Evolutionary conservation across 257 asterid species (phyloP).

Genomic region (Schizonepeta tenuifolia): DNA sequence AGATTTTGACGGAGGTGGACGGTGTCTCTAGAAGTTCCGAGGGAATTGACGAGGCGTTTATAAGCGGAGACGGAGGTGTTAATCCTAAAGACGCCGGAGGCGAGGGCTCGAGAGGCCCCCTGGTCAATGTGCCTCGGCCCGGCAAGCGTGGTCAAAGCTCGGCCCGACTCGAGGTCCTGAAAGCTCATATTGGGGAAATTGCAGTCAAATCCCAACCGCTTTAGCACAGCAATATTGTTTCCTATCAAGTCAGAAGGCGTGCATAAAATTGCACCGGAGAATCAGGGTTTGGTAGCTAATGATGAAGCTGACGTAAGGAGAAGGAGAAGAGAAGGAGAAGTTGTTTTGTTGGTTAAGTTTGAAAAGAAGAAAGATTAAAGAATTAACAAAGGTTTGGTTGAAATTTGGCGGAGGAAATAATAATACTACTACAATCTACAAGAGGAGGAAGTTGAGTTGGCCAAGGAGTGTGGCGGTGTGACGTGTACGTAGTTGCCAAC

Average conservation of each 20-base stretch:
- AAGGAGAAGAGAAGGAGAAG: neutral
- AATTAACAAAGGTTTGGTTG: neutral
- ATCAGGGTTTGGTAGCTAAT: neutral
- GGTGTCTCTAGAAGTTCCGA: slow-evolving; percentile 55
- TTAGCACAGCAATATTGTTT: neutral
- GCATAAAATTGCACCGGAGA: neutral
- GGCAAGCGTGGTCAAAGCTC: slow-evolving; percentile 16
- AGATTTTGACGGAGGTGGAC: slow-evolving; percentile 51
- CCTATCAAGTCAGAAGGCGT: neutral
- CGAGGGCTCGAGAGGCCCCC: slow-evolving; percentile 48
- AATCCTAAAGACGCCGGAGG: slow-evolving; percentile 48
- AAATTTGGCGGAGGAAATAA: slow-evolving; percentile 27
- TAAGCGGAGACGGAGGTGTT: slow-evolving; percentile 53
- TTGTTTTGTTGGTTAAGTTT: neutral
- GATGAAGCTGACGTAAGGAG: neutral
- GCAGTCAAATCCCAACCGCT: neutral
- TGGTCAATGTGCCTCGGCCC: slow-evolving; percentile 34
- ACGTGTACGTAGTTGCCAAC: slow-evolving; percentile 17
- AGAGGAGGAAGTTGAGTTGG: neutral
- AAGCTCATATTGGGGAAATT: slow-evolving; percentile 46
- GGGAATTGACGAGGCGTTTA: slow-evolving; percentile 46
- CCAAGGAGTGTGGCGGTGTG: neutral
- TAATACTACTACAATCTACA: too few species aligned
- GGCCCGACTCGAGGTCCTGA: slow-evolving; percentile 56
- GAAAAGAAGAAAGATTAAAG: neutral